These are phyloP conservation scores for Sarcodon sp. DNA, from an alignment of 768 basidiomycete species.

Conservation along the genomic window DNA sequence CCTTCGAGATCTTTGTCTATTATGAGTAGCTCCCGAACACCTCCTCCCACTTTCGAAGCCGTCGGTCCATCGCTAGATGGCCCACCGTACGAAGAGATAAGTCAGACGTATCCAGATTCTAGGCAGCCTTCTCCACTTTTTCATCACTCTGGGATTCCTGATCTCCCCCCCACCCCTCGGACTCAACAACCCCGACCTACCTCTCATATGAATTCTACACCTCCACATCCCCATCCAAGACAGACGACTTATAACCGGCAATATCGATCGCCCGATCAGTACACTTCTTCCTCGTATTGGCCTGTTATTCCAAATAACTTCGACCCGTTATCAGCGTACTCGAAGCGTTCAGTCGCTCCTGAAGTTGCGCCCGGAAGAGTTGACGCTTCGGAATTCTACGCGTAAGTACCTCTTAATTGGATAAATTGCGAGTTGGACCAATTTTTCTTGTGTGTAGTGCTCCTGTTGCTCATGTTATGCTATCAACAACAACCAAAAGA, in stretches of 20 bases:
- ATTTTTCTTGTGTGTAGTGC: slow-evolving; percentile 21
- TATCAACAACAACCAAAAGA: neutral
- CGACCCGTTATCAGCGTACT: slow-evolving; percentile 37
- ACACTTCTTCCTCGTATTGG: neutral
- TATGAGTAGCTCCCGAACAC: slow-evolving; percentile 6
- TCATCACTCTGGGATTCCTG: neutral
- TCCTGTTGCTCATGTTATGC: slow-evolving; percentile 37
- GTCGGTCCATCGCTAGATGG: slow-evolving; percentile 25
- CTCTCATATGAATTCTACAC: slow-evolving; percentile 2
- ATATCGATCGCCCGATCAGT: neutral
- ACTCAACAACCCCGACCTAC: neutral
- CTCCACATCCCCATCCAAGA: neutral
- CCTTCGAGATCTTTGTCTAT: neutral
- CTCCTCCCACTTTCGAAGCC: slow-evolving; percentile 27
- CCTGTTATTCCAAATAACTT: slow-evolving; percentile 15
- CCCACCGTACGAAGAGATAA: slow-evolving; percentile 19
- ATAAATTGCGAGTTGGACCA: neutral
- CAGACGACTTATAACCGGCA: neutral
- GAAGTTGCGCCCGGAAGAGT: slow-evolving; percentile 8
- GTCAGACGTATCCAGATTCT: slow-evolving; percentile 12
- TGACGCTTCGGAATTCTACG: slow-evolving; percentile 37
- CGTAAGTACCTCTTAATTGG: slow-evolving; percentile 22
- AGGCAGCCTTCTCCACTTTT: slow-evolving; percentile 1
- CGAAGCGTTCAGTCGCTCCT: slow-evolving; percentile 7
- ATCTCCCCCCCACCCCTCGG: neutral